Evolutionary conservation across 1,284 basidiomycete genomes (phyloP).

Genomic region (Papiliotrema laurentii): DNA sequence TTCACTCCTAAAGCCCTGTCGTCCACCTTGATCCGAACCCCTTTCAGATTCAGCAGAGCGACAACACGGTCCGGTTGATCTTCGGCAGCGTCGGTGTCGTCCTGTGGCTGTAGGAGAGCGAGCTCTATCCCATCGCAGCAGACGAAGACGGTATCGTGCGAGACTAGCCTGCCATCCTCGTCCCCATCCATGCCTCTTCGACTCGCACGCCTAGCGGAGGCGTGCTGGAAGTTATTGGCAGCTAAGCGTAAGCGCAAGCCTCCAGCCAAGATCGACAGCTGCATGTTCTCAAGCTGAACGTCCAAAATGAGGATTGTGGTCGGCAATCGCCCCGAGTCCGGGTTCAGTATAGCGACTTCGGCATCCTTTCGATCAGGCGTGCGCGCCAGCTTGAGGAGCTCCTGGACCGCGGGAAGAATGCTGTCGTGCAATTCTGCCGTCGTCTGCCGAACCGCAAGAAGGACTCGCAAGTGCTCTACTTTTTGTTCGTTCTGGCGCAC

Average conservation of each 20-base stretch:
- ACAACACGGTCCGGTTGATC: constrained; percentile 5
- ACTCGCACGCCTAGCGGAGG: neutral
- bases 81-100: neutral
- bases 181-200: neutral
- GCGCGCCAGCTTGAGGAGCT: constrained; percentile 4
- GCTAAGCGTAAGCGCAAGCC: constrained; percentile 1
- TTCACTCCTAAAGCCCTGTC: neutral
- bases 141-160: neutral
- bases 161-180: neutral
- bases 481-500: constrained; percentile 5
- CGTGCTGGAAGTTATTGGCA: neutral
- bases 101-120: constrained; percentile 7
- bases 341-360: neutral
- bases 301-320: neutral
- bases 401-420: constrained; percentile 13
- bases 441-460: constrained; percentile 17
- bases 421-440: constrained; percentile 25
- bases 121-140: constrained; percentile 5
- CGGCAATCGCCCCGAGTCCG: neutral
- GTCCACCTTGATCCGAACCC: neutral
- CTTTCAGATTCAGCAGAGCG: neutral
- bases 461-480: constrained; percentile 10
- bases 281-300: neutral
- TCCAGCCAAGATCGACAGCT: constrained; percentile 3
- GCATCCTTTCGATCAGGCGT: neutral